A percentile compares a stretch with the other conserved stretches of the same genome.
phyloP scores from a whole-genome alignment of 2,329 filamentous ascomycete genomes.

The Trichoderma atrobrunneum region DNA sequence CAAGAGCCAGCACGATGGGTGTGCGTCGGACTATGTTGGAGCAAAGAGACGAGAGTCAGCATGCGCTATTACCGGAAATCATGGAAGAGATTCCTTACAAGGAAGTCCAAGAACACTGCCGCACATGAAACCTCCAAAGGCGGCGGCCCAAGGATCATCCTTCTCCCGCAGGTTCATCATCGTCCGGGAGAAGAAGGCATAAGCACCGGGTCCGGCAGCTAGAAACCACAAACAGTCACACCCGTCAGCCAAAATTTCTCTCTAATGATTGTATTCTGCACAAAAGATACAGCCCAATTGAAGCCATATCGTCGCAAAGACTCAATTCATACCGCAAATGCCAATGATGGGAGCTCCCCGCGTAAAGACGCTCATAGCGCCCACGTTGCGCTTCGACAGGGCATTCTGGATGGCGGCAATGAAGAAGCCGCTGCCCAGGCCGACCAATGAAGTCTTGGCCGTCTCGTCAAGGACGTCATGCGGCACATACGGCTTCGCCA shows the following conservation, averaged over 20 bases:
- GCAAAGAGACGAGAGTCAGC: not conserved
- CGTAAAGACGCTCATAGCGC: constrained; percentile 76
- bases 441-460: constrained; percentile 62
- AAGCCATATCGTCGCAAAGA: not conserved
- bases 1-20: constrained; percentile 68
- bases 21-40: constrained; percentile 48
- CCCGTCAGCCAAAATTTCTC: not conserved
- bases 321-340: constrained; percentile 33
- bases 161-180: constrained; percentile 82
- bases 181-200: constrained; percentile 72
- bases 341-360: constrained; percentile 72
- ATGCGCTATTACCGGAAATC: not conserved
- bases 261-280: not conserved
- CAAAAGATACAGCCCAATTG: not conserved
- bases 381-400: constrained; percentile 76
- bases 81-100: constrained; percentile 50
- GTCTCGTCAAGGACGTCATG: constrained; percentile 71
- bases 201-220: constrained; percentile 61
- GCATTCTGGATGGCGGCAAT: constrained; percentile 82
- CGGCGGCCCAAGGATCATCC: constrained; percentile 73
- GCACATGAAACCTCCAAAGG: constrained; percentile 71
- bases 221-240: constrained; percentile 38
- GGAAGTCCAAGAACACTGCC: constrained; percentile 70
- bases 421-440: constrained; percentile 66
- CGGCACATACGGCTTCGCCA: constrained; percentile 57